Evolutionary conservation across 2,329 filamentous ascomycete species (phyloP), one percentile per base, ranked within the genome.

Genomic region (Xylariaceae sp.): DNA sequence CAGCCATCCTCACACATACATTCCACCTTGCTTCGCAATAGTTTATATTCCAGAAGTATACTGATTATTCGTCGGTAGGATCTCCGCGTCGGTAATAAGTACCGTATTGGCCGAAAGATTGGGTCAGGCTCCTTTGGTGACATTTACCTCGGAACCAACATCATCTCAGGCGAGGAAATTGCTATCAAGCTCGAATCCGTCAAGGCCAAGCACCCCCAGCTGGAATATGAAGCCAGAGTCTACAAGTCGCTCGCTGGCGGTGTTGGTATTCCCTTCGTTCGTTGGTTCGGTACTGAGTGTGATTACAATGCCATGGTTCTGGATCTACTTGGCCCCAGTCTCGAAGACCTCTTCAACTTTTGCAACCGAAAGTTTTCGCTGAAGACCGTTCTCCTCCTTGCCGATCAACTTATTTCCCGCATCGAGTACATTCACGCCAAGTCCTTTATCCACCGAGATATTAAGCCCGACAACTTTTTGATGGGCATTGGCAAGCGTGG

Each of bases 241-340:
- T 91, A 85, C 72, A 85, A 85, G 69, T 85, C 80, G 18, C 87
- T 98, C 39, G 93, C 93, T 42, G 93, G 93, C 54, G 93, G 93
- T 66, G 93, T 97, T 57, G 93, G 93, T 47, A 98, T 98, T 53
- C 93, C 93, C 36, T 97, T 97, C 62, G 93, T 98, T 63, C 89
- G 91, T 71, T 98, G 93, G 93, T 98, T 97, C 69, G 93, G 93
- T 56, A 97, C 91, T 47, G 93, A 98, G 72, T 97, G 91, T 70
- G 93, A 97, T 74, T 97, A 98, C 82, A 97, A 98, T 71, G 93
- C 93, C 66, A 97, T 98, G 93, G 93, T 98, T 39, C 82, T 97
- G 53, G 93, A 98, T 63, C 83, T 98, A 19, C 86, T 98, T 44
- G 93, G 93, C 30, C 93, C 93, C 54, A 93, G 86, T 61, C 73